Evolutionary conservation across 2,329 filamentous ascomycete species (phyloP).

Genomic region (Botryotinia narcissicola): DNA sequence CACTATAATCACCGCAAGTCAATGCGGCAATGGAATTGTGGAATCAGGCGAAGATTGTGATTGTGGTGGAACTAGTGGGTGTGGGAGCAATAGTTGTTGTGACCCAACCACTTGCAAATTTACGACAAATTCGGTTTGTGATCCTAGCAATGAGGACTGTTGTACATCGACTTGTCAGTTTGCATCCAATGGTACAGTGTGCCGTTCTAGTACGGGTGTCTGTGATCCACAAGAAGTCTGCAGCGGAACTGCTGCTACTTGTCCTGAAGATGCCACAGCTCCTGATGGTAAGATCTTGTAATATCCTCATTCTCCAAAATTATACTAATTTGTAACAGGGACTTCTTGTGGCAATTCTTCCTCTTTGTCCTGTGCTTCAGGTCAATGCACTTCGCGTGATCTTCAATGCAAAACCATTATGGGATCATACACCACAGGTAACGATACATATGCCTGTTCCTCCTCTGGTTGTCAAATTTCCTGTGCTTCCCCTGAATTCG

Average conservation of each 20-base stretch:
- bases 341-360: conserved; percentile 61
- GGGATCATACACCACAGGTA: conserved; percentile 68
- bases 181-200: conserved; percentile 66
- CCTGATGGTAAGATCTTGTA: conserved; percentile 55
- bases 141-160: conserved; percentile 78
- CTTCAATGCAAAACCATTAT: conserved; percentile 84
- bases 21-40: conserved; percentile 97
- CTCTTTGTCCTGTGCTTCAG: conserved; percentile 74
- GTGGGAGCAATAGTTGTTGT: conserved; percentile 77
- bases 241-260: conserved; percentile 67
- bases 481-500: conserved; percentile 69
- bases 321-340: conserved; percentile 38
- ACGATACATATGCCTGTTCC: conserved; percentile 79
- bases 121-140: conserved; percentile 68
- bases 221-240: conserved; percentile 89
- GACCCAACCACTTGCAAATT: conserved; percentile 85
- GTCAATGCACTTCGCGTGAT: conserved; percentile 91
- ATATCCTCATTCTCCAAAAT: background rate
- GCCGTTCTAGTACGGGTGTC: conserved; percentile 71
- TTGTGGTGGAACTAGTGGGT: conserved; percentile 75
- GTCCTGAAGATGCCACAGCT: conserved; percentile 69
- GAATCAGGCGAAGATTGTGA: conserved; percentile 94
- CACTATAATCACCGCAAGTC: conserved; percentile 73
- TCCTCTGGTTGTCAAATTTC: conserved; percentile 69
- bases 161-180: conserved; percentile 68